Evolutionary conservation across 108 stramenopile genomes (phyloP).

Genomic region (Nitzschia inconspicua): DNA sequence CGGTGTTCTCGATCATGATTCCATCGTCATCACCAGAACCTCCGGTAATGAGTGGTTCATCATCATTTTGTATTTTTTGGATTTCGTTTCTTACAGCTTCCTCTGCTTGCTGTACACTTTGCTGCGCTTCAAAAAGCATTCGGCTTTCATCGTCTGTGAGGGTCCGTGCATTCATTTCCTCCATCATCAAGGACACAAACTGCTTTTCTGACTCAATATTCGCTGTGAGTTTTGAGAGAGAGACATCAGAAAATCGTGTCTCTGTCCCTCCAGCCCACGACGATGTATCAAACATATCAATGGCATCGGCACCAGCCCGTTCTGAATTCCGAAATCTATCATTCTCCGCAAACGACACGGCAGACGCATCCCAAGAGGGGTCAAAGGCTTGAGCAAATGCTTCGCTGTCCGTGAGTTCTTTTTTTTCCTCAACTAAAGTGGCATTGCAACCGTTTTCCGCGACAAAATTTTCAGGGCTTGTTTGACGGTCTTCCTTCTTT

Average conservation of each 20-base stretch:
- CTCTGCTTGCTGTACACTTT: not conserved
- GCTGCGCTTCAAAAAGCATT: not conserved
- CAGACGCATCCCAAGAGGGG: not conserved
- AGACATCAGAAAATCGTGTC: conserved; percentile 4
- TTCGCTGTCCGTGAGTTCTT: conserved; percentile 1
- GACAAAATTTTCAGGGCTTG: not conserved
- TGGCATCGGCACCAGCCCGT: not conserved
- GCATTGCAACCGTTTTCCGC: not conserved
- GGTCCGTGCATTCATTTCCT: conserved; percentile 9
- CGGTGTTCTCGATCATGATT: not conserved
- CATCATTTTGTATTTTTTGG: conserved; percentile 5
- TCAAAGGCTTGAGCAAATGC: not conserved
- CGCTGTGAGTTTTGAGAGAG: not conserved
- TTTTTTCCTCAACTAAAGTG: not conserved
- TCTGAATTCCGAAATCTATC: not conserved
- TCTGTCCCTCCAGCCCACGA: conserved; percentile 15
- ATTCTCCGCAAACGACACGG: not conserved
- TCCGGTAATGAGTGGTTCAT: conserved; percentile 13
- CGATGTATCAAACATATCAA: conserved; percentile 22
- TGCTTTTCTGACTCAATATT: not conserved
- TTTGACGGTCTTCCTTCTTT: not conserved
- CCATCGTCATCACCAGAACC: not conserved
- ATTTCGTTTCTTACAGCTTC: not conserved
- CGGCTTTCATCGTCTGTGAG: conserved; percentile 3
- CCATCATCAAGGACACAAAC: conserved; percentile 10